Conservation (phyloP, 805 yeast species). For the Millerozyma miso region DNA sequence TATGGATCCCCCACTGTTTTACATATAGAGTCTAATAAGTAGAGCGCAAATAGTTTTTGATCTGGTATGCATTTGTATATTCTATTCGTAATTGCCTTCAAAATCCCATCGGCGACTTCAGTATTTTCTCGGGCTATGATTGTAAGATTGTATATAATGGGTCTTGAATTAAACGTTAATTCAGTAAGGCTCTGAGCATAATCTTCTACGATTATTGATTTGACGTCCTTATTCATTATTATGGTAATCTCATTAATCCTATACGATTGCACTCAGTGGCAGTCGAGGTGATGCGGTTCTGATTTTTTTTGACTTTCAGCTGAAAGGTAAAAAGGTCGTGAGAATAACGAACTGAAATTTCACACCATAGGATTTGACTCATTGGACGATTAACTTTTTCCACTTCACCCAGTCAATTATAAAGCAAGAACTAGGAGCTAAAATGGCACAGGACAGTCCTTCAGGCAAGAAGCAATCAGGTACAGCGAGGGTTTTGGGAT, state of each 20-base stretch:
- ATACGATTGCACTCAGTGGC: neutral
- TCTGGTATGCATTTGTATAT: constrained; percentile 74
- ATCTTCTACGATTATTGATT: constrained; percentile 38
- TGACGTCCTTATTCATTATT: constrained; percentile 5
- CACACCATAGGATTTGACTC: neutral
- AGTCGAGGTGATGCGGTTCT: neutral
- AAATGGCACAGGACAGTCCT: neutral
- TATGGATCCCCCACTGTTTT: constrained; percentile 90
- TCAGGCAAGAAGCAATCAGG: constrained; percentile 85
- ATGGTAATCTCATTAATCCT: neutral
- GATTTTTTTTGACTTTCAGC: neutral
- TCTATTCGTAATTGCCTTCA: constrained; percentile 69
- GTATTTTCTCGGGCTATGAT: constrained; percentile 82
- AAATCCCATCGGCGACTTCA: constrained; percentile 70
- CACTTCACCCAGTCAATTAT: neutral
- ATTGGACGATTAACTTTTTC: neutral
- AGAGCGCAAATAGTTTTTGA: constrained; percentile 79
- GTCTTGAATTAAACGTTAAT: constrained; percentile 83
- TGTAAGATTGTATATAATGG: constrained; percentile 82
- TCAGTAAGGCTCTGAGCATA: constrained; percentile 68
- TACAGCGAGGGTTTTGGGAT: constrained; percentile 85
- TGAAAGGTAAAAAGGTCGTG: neutral
- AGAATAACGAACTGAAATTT: neutral
- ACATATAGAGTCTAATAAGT: constrained; percentile 85
- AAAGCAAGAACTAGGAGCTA: neutral